These are phyloP conservation scores for Ambrosia trifida DNA, from an alignment of 129 eudicot genomes.

Conservation along the genomic window DNA sequence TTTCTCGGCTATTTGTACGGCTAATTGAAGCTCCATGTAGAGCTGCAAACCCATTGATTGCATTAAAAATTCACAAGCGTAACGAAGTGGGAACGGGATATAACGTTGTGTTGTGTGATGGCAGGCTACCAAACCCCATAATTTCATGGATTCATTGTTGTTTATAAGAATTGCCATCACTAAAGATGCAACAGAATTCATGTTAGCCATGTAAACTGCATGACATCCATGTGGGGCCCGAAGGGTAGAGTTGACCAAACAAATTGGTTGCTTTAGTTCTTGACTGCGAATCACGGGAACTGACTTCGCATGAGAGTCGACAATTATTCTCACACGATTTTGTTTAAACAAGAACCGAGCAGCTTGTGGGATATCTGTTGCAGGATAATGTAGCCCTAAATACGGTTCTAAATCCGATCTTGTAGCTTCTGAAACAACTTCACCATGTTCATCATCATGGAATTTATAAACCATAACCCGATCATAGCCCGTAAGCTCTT, in stretches of 20 bases:
- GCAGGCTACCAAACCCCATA: constrained; percentile 80
- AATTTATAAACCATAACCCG: constrained; percentile 76
- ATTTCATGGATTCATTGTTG: constrained; percentile 45
- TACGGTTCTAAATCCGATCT: constrained; percentile 65
- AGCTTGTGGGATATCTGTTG: constrained; percentile 76
- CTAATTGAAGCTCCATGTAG: constrained; percentile 66
- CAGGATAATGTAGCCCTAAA: constrained; percentile 74
- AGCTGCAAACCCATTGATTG: constrained; percentile 70
- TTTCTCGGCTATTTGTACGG: constrained; percentile 54
- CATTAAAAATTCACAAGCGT: constrained; percentile 70
- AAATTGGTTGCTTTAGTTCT: constrained; percentile 51
- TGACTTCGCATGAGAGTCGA: constrained; percentile 44
- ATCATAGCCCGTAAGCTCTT: constrained; percentile 66
- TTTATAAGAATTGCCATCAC: constrained; percentile 64
- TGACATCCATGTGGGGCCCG: constrained; percentile 71
- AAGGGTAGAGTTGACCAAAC: constrained; percentile 69
- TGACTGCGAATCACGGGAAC: constrained; percentile 51
- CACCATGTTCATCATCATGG: constrained; percentile 82
- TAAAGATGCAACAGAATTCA: constrained; percentile 60
- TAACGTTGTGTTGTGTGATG: constrained; percentile 65
- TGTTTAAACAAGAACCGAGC: constrained; percentile 74
- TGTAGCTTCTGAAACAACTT: constrained; percentile 59
- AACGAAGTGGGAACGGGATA: constrained; percentile 61
- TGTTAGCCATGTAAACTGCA: constrained; percentile 61
- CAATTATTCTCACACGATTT: constrained; percentile 67